Conservation (phyloP, 495 filamentous ascomycete species). For the Neurospora cerealis region DNA sequence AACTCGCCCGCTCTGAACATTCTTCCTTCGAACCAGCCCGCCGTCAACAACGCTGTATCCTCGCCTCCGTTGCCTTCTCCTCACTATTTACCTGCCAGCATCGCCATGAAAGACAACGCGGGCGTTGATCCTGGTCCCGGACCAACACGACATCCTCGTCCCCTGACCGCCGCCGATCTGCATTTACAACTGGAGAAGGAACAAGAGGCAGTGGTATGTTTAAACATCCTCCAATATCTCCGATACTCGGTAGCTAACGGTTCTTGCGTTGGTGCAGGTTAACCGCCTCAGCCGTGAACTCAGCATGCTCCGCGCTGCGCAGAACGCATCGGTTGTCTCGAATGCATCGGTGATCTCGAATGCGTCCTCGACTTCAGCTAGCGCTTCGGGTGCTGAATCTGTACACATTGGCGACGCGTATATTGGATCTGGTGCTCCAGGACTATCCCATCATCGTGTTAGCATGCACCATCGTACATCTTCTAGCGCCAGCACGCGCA, state of each 20-base stretch:
- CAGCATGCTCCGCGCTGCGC: slow-evolving; percentile 62
- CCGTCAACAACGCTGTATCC: slow-evolving; percentile 36
- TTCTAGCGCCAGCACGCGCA: slow-evolving; percentile 44
- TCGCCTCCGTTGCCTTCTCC: slow-evolving; percentile 18
- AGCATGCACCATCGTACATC: slow-evolving; percentile 35
- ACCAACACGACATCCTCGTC: slow-evolving; percentile 70
- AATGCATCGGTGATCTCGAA: slow-evolving; percentile 75
- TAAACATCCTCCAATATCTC: neutral
- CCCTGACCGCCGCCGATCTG: slow-evolving; percentile 76
- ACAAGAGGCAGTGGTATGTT: slow-evolving; percentile 80
- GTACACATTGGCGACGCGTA: slow-evolving; percentile 21
- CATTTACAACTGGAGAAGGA: slow-evolving; percentile 84
- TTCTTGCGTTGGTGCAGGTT: slow-evolving; percentile 42
- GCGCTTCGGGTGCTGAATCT: slow-evolving; percentile 29
- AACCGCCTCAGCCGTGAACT: slow-evolving; percentile 88
- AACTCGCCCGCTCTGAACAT: slow-evolving; percentile 33
- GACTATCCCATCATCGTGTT: slow-evolving; percentile 29
- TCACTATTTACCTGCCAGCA: slow-evolving; percentile 1
- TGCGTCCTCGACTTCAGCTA: slow-evolving; percentile 55
- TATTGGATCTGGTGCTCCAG: slow-evolving; percentile 23
- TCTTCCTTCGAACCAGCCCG: slow-evolving; percentile 43
- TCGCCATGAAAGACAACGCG: slow-evolving; percentile 43
- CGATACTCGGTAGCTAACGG: neutral
- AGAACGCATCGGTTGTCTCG: slow-evolving; percentile 72
- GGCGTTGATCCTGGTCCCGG: slow-evolving; percentile 54